phyloP scores from a whole-genome alignment of 768 basidiomycete genomes.

The Hygrophoropsis aurantiaca region DNA sequence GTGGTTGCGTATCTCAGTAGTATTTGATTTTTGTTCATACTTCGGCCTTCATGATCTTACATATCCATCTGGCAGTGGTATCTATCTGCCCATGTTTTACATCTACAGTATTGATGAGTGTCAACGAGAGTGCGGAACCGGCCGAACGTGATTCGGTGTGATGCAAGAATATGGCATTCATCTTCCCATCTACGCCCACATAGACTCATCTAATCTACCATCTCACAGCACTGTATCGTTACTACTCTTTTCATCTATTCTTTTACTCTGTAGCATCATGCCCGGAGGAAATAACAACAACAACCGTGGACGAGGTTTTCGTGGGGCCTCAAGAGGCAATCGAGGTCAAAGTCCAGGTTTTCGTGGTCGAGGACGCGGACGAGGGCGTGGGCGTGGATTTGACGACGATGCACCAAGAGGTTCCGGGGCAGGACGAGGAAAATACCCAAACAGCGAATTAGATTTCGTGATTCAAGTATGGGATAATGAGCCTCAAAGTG shows the following conservation, averaged over 20 bases:
- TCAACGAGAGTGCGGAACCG: no score
- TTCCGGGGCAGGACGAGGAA: constrained; percentile 3
- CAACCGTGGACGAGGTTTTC: constrained; percentile 19
- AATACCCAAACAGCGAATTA: constrained; percentile 22
- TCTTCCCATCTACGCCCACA: no score
- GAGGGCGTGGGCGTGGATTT: constrained; percentile 4
- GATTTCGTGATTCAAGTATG: constrained; percentile 27
- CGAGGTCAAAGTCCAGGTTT: no score
- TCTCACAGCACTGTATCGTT: no score
- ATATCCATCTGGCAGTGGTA: no score
- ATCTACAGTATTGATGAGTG: neutral
- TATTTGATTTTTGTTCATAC: no score
- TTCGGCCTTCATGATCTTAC: no score
- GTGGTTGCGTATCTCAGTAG: no score
- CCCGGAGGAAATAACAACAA: constrained; percentile 14
- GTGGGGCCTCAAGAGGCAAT: constrained; percentile 22
- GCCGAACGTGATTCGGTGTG: no score
- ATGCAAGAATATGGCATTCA: no score
- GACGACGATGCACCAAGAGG: constrained; percentile 3
- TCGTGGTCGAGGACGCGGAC: constrained; percentile 19
- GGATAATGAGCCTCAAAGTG: constrained; percentile 13
- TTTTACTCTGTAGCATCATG: constrained; percentile 12
- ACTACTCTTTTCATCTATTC: neutral
- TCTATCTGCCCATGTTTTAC: neutral
- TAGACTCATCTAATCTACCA: no score